These are phyloP conservation scores for Chamaecrista fasciculata DNA, from an alignment of 306 rosid species.

Conservation along the genomic window DNA sequence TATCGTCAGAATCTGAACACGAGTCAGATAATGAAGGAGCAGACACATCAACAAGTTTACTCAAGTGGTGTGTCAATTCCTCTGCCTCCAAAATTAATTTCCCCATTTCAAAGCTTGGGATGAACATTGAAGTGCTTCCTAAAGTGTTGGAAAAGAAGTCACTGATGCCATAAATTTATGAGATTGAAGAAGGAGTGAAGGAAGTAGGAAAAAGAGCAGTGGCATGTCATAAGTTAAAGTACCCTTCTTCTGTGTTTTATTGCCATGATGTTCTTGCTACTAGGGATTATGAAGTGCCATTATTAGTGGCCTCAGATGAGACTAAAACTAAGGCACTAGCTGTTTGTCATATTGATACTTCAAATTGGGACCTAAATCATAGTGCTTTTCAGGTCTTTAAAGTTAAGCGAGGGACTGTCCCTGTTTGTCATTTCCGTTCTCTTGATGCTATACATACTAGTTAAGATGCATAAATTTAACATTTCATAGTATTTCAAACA, in stretches of 20 bases:
- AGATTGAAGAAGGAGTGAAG: slow-evolving; percentile 26
- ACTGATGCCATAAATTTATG: slow-evolving; percentile 19
- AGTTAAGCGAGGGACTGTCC: slow-evolving; percentile 50
- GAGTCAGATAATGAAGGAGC: no score
- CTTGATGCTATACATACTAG: not conserved
- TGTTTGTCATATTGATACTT: slow-evolving; percentile 53
- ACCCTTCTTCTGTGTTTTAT: slow-evolving; percentile 45
- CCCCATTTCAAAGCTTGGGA: slow-evolving; percentile 47
- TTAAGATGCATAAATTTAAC: no score
- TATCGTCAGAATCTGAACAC: not conserved
- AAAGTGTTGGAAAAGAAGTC: slow-evolving; percentile 35
- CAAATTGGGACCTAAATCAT: slow-evolving; percentile 47
- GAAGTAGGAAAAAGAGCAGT: slow-evolving; percentile 42
- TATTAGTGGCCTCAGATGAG: slow-evolving; percentile 45
- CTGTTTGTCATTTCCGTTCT: slow-evolving; percentile 56
- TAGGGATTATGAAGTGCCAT: slow-evolving; percentile 34
- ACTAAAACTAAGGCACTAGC: slow-evolving; percentile 47
- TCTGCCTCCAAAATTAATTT: slow-evolving; percentile 26
- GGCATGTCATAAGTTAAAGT: slow-evolving; percentile 53
- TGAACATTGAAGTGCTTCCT: slow-evolving; percentile 36
- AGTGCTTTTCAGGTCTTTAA: slow-evolving; percentile 50
- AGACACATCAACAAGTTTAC: not conserved
- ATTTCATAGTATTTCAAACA: no score
- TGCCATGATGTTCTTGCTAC: slow-evolving; percentile 43
- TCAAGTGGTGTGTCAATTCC: not conserved